Conservation (phyloP, 225 moss, liverwort and hornwort genomes). For the Asterella californica region DNA sequence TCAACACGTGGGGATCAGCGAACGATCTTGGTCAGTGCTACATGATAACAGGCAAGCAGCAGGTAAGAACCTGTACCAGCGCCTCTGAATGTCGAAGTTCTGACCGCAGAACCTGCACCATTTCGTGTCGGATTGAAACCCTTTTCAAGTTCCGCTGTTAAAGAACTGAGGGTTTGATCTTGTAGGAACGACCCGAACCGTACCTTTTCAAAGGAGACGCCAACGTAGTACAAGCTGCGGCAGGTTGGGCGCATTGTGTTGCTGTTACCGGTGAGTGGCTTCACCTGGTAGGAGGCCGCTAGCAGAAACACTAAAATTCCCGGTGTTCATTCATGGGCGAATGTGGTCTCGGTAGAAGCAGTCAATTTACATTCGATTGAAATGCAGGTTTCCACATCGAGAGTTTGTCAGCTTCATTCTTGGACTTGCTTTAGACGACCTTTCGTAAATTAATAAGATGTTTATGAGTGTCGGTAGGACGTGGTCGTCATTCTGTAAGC, state of each 20-base stretch:
- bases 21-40: constrained; percentile 82
- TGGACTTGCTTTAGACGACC: too few relatives aligned
- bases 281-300: neutral
- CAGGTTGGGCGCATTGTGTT: constrained; percentile 92
- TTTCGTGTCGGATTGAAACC: neutral
- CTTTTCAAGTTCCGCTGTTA: neutral
- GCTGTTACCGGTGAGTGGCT: constrained; percentile 67
- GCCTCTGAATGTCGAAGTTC: neutral
- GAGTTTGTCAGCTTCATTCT: neutral
- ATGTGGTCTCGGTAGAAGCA: neutral
- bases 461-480: neutral
- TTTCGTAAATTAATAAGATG: too few relatives aligned
- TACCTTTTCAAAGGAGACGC: constrained; percentile 57
- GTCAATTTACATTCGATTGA: neutral
- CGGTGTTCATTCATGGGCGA: neutral
- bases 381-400: neutral
- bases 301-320: neutral
- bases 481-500: neutral
- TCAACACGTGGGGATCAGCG: constrained; percentile 90
- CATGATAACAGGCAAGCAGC: constrained; percentile 59
- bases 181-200: constrained; percentile 71
- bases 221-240: constrained; percentile 71
- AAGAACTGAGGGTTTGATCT: constrained; percentile 20
- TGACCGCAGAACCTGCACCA: neutral
- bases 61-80: constrained; percentile 43